phyloP scores from a whole-genome alignment of 169 alveolate genomes.

The Eimeria nieschulzi region DNA sequence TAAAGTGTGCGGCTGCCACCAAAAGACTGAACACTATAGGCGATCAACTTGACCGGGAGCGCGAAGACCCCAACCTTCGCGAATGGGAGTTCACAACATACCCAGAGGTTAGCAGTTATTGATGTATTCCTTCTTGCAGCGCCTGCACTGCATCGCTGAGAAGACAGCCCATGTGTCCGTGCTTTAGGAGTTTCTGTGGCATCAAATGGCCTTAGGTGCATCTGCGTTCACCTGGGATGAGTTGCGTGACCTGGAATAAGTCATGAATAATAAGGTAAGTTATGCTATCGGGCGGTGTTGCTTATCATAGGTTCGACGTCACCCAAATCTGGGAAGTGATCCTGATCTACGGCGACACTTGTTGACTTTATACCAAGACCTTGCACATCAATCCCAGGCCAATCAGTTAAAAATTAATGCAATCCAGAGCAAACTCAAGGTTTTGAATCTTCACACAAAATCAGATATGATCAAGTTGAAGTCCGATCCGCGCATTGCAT shows the following conservation, averaged over 20 bases:
- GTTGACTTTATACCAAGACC: conserved; percentile 41
- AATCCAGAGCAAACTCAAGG: conserved; percentile 66
- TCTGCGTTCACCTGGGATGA: too few relatives aligned
- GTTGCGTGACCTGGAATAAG: too few relatives aligned
- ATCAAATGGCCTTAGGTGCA: neutral
- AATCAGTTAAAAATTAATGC: conserved; percentile 61
- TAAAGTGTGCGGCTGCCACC: conserved; percentile 67
- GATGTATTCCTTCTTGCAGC: neutral
- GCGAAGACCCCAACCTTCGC: conserved; percentile 61
- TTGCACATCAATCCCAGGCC: conserved; percentile 58
- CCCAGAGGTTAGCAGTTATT: conserved; percentile 51
- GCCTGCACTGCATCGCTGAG: neutral
- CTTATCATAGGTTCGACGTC: conserved; percentile 61
- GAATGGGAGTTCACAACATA: conserved; percentile 71
- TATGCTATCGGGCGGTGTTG: neutral
- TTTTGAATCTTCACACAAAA: conserved; percentile 59
- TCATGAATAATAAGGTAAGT: too few relatives aligned
- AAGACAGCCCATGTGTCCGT: neutral
- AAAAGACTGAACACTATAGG: conserved; percentile 37
- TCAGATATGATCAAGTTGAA: conserved; percentile 68
- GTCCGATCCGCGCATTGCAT: conserved; percentile 68
- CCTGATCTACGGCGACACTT: conserved; percentile 62
- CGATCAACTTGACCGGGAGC: conserved; percentile 65
- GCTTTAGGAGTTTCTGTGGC: neutral
- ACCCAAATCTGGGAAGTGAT: conserved; percentile 55